Evolutionary conservation across 768 basidiomycete genomes (phyloP), one percentile per base, ranked within the genome.

Genomic region (Termitomyces bulborhizus): DNA sequence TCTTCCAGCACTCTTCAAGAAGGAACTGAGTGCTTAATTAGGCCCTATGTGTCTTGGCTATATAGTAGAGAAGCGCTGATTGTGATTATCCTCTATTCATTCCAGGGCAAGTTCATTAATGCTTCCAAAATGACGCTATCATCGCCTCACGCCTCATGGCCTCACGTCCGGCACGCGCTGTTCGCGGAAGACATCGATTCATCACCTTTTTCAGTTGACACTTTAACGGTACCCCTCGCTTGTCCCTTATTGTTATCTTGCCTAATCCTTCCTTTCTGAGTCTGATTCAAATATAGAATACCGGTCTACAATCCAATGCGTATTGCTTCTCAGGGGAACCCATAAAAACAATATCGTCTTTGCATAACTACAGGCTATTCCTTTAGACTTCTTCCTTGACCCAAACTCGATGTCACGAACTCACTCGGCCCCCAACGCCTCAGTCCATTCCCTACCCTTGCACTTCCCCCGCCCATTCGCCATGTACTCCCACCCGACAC

Each of bases 141-240:
- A 39, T 55, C 46, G 53, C 63, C 56, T 62, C 58, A 53, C 49
- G 21, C 21, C 21, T 21, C 21, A 21, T 1, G 21, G 56, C 63
- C 56, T 62, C 58, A 54, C 54, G 56, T 55, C 57, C 56, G 48
- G 26, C 48, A 50, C 37, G 26, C 37, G 36, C 24, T 49, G 48
- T 29, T 50, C 26, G 37, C 36, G 26, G 48, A 50, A 49, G 21
- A 21, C 26, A 49, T 49, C 36, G 48, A 37, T 49, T 49, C 48
- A 50, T 50, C 36, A 27, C 48, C 48, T 40, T 26, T 50, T 50
- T 8, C 3, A 48, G 48, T 9, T 50, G 48, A 29, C 48, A 40
- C 48, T 39, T 39, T 37, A 39, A 39, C 37, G 48, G 48, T 50
- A 11, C n/a, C 48, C 48, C 37, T 24, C 48, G 36, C 21, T 39